These are phyloP conservation scores for Phytophthora fragariaefolia DNA, from an alignment of 352 stramenopile species.

Conservation along the genomic window DNA sequence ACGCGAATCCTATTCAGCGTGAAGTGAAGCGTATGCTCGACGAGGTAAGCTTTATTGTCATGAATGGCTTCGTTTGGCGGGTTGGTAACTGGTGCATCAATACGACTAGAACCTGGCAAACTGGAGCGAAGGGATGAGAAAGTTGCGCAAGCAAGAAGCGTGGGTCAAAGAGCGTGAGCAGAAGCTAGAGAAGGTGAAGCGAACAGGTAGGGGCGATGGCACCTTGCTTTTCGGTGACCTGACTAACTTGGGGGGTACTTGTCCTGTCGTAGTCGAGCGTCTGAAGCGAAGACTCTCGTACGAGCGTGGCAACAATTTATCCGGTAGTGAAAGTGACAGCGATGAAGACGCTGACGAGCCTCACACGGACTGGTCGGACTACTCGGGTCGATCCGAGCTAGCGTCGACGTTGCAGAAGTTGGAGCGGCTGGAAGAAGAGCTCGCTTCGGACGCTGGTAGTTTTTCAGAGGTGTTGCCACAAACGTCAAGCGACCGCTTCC, in stretches of 20 bases:
- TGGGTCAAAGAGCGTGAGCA: slow-evolving; percentile 59
- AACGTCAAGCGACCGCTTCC: background rate
- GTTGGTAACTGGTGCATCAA: background rate
- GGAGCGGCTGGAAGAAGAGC: slow-evolving; percentile 32
- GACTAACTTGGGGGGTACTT: background rate
- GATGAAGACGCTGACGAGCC: slow-evolving; percentile 16
- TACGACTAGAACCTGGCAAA: slow-evolving; percentile 41
- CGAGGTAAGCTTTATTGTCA: slow-evolving; percentile 49
- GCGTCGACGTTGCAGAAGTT: slow-evolving; percentile 26
- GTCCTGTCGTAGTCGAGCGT: slow-evolving; percentile 16
- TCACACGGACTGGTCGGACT: slow-evolving; percentile 18
- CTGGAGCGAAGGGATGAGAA: slow-evolving; percentile 55
- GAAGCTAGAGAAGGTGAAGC: slow-evolving; percentile 52
- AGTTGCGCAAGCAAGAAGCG: slow-evolving; percentile 53
- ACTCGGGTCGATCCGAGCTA: slow-evolving; percentile 34
- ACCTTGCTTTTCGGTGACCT: no score
- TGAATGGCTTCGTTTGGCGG: no score
- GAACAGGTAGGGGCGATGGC: slow-evolving; percentile 16
- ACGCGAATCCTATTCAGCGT: slow-evolving; percentile 44
- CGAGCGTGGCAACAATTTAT: slow-evolving; percentile 20
- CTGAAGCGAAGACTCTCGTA: slow-evolving; percentile 1
- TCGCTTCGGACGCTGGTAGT: slow-evolving; percentile 13
- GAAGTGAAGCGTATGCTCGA: slow-evolving; percentile 77
- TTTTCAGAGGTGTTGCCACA: slow-evolving; percentile 10
- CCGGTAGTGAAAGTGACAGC: slow-evolving; percentile 19